phyloP scores from a whole-genome alignment of 495 filamentous ascomycete species.

The Penicillium cosmopolitanum region DNA sequence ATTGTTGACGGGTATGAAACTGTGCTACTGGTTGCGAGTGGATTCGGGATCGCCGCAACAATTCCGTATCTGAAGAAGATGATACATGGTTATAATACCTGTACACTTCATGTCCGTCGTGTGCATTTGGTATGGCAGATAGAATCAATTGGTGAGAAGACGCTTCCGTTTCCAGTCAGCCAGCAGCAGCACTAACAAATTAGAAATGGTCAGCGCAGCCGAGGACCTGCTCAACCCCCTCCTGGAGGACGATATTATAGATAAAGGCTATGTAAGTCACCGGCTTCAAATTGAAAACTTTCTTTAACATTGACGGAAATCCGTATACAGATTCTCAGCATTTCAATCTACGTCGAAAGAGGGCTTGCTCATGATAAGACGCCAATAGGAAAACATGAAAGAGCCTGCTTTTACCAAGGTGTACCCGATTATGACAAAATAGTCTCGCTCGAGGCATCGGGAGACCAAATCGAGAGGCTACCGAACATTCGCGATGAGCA shows the following conservation, averaged over 20 bases:
- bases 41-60: constrained; percentile 5
- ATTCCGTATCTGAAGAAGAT: constrained; percentile 36
- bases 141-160: constrained; percentile 11
- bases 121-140: constrained; percentile 39
- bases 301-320: too few species aligned
- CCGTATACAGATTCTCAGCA: too few species aligned
- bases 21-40: too few species aligned
- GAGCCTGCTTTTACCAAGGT: too few species aligned
- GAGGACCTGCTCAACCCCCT: constrained; percentile 23
- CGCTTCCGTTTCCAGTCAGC: background rate
- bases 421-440: too few species aligned
- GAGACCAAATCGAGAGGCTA: too few species aligned
- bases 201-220: constrained; percentile 14
- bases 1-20: too few species aligned
- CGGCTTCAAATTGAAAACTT: constrained; percentile 7
- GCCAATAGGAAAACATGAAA: too few species aligned
- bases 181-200: constrained; percentile 3
- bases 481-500: too few species aligned
- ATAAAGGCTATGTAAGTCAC: constrained; percentile 29
- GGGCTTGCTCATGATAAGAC: too few species aligned
- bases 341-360: too few species aligned
- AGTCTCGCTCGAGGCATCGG: too few species aligned
- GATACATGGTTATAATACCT: constrained; percentile 32
- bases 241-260: constrained; percentile 28
- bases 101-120: constrained; percentile 21